Conservation (phyloP, 192 early-diverging fungal species). For the Backusella parvicylindrica region DNA sequence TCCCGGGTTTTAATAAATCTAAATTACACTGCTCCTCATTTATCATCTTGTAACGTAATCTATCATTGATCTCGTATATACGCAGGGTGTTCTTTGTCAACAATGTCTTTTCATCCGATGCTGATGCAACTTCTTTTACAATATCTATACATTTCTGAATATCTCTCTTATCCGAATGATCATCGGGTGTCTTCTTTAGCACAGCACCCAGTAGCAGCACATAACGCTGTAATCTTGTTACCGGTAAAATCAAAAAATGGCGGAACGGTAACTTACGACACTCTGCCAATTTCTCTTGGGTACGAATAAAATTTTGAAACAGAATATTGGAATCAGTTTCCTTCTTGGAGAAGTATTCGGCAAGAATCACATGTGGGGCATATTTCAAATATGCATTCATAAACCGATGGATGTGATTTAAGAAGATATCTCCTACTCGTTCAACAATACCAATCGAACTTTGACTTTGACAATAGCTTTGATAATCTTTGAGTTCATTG, state of each 20-base stretch:
- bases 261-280: slow-evolving; percentile 25
- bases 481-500: slow-evolving; percentile 50
- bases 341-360: slow-evolving; percentile 67
- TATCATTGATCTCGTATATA: slow-evolving; percentile 22
- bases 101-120: slow-evolving; percentile 19
- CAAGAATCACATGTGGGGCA: slow-evolving; percentile 73
- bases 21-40: slow-evolving; percentile 53
- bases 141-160: slow-evolving; percentile 37
- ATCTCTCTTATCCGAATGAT: slow-evolving; percentile 71
- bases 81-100: slow-evolving; percentile 17
- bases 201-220: slow-evolving; percentile 78
- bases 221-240: slow-evolving; percentile 82
- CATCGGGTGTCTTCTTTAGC: slow-evolving; percentile 75
- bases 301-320: slow-evolving; percentile 74
- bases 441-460: slow-evolving; percentile 71
- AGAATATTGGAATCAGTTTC: slow-evolving; percentile 62
- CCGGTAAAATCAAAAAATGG: slow-evolving; percentile 69
- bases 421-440: slow-evolving; percentile 80
- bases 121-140: slow-evolving; percentile 8
- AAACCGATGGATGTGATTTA: slow-evolving; percentile 61
- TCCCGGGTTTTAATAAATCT: slow-evolving; percentile 61
- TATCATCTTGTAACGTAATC: slow-evolving; percentile 15
- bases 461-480: slow-evolving; percentile 48
- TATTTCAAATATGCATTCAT: slow-evolving; percentile 71
- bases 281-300: slow-evolving; percentile 30